Conservation (phyloP, 768 basidiomycete species). For the Tricholoma bakamatsutake region DNA sequence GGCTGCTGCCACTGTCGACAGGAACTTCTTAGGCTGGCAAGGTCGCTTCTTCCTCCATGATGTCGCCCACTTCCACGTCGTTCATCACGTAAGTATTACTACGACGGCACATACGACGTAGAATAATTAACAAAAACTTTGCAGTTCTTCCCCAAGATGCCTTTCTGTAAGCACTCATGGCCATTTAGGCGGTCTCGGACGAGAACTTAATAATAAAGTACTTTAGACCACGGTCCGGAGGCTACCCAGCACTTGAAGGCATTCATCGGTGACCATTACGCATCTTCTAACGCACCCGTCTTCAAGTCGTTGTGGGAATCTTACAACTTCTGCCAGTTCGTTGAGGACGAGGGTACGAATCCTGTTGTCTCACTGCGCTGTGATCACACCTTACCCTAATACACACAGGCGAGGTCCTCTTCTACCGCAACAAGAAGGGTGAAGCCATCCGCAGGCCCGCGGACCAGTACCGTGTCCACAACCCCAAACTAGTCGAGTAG, state of each 20-base stretch:
- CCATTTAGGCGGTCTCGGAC: background rate
- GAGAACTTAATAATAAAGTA: background rate
- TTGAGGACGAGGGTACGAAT: conserved; percentile 47
- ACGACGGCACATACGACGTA: background rate
- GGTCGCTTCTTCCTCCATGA: conserved; percentile 65
- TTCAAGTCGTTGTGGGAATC: conserved; percentile 48
- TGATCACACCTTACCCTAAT: background rate
- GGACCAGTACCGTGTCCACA: conserved; percentile 8
- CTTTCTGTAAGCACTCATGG: conserved; percentile 11
- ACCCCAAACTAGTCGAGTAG: background rate
- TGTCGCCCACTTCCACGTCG: conserved; percentile 58
- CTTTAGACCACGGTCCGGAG: conserved; percentile 45
- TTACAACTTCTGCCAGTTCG: conserved; percentile 54
- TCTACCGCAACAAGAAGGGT: conserved; percentile 41
- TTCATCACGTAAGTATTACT: conserved; percentile 44
- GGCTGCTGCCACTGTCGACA: conserved; percentile 55
- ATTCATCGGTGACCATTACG: conserved; percentile 48
- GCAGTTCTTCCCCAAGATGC: conserved; percentile 19
- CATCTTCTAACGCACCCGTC: conserved; percentile 30
- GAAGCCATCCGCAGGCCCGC: conserved; percentile 30
- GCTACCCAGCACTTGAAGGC: conserved; percentile 45
- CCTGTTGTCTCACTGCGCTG: background rate
- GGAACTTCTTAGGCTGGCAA: conserved; percentile 55
- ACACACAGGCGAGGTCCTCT: conserved; percentile 33
- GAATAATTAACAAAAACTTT: background rate